These are phyloP conservation scores for Scheffersomyces spartinae DNA, from an alignment of 805 yeast genomes.

Conservation along the genomic window DNA sequence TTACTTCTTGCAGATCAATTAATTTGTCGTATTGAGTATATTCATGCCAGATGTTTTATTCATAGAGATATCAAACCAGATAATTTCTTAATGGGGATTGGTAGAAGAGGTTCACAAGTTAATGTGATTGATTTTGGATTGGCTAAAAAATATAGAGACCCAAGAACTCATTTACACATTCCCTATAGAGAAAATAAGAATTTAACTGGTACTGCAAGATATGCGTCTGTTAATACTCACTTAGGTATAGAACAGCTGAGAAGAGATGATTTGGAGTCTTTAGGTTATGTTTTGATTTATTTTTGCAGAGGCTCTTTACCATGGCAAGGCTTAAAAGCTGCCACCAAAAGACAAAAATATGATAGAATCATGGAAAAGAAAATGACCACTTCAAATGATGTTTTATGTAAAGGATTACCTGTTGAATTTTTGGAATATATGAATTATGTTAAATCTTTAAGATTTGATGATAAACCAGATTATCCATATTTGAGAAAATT, in stretches of 20 bases:
- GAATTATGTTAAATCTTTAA: conserved; percentile 77
- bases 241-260: conserved; percentile 94
- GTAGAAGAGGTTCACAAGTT: conserved; percentile 89
- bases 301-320: conserved; percentile 94
- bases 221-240: conserved; percentile 91
- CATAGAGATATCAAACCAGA: conserved; percentile 81
- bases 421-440: conserved; percentile 79
- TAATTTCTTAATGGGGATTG: conserved; percentile 79
- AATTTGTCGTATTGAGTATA: conserved; percentile 86
- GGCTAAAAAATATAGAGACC: conserved; percentile 90
- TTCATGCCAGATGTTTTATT: conserved; percentile 88
- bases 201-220: conserved; percentile 95
- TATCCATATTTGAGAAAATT: conserved; percentile 79
- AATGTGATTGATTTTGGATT: conserved; percentile 91
- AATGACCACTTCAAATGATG: conserved; percentile 78
- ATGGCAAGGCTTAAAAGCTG: conserved; percentile 98
- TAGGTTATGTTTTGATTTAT: conserved; percentile 89
- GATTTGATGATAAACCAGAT: conserved; percentile 96
- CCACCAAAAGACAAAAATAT: conserved; percentile 92
- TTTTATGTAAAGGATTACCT: conserved; percentile 85
- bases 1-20: conserved; percentile 88
- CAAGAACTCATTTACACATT: conserved; percentile 86
- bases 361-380: conserved; percentile 94
- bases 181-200: conserved; percentile 95
- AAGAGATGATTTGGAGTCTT: conserved; percentile 90